Conservation (phyloP, 371 early-diverging fungal species). For the Mucor velutinosus region DNA sequence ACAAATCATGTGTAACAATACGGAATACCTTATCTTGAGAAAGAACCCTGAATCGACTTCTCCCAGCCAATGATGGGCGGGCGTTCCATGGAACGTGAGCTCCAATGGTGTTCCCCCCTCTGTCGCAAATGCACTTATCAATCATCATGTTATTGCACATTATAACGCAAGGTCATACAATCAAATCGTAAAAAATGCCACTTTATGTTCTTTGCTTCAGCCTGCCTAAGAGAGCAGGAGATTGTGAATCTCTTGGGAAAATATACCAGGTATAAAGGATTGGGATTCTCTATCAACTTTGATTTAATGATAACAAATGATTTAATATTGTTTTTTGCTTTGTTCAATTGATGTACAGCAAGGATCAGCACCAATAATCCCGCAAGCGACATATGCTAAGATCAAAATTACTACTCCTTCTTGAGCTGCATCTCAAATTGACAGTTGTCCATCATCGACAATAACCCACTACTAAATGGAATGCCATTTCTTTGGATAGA, state of each 20-base stretch:
- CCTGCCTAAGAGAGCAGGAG: neutral
- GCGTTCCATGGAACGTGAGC: neutral
- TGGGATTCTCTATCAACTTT: neutral
- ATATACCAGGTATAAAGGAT: neutral
- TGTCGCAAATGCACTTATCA: neutral
- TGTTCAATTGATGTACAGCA: too few species aligned
- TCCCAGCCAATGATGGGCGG: neutral
- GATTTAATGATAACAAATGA: neutral
- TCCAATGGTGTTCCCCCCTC: neutral
- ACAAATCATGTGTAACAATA: neutral
- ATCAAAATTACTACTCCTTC: too few species aligned
- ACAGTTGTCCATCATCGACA: too few species aligned
- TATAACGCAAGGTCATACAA: neutral
- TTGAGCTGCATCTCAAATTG: too few species aligned
- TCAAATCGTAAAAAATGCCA: too few species aligned
- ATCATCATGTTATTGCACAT: neutral
- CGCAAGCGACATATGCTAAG: neutral
- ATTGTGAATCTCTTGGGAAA: neutral
- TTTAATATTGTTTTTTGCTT: neutral
- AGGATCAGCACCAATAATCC: neutral
- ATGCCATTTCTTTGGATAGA: neutral
- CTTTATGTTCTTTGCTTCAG: too few species aligned
- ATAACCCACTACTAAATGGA: too few species aligned
- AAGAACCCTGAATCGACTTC: neutral
- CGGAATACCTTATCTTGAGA: neutral